phyloP scores from a whole-genome alignment of 2,329 filamentous ascomycete genomes.

The Biscogniauxia mediterranea region DNA sequence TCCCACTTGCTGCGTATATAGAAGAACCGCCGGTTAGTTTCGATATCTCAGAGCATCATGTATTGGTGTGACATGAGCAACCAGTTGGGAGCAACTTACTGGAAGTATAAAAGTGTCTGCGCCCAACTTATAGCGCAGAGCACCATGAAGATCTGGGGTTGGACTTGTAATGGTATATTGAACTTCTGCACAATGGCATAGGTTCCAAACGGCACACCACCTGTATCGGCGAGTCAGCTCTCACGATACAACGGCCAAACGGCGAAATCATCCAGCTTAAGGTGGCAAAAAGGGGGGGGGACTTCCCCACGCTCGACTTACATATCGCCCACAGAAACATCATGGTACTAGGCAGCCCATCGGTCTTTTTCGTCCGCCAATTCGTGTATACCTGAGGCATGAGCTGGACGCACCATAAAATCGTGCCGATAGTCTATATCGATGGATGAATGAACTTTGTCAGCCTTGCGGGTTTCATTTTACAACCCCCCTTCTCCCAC shows the following conservation, averaged over 20 bases:
- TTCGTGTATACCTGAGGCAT: slow-evolving; percentile 56
- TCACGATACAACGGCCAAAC: background rate
- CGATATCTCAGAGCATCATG: background rate
- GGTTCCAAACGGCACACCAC: slow-evolving; percentile 41
- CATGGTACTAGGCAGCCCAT: slow-evolving; percentile 59
- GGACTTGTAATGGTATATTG: slow-evolving; percentile 43
- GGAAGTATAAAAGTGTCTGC: slow-evolving; percentile 37
- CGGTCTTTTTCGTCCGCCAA: slow-evolving; percentile 58
- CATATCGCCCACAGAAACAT: slow-evolving; percentile 63
- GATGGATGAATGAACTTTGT: background rate
- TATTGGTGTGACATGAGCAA: background rate
- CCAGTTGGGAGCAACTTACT: slow-evolving; percentile 18
- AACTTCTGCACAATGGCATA: slow-evolving; percentile 42
- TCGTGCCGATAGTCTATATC: slow-evolving; percentile 32
- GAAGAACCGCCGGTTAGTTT: background rate
- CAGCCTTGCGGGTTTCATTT: slow-evolving; percentile 5
- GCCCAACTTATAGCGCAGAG: slow-evolving; percentile 40
- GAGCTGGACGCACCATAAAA: slow-evolving; percentile 42
- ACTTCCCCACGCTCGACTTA: slow-evolving; percentile 22
- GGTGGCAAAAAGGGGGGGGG: too few relatives aligned
- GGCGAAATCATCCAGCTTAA: background rate
- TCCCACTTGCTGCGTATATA: slow-evolving; percentile 41
- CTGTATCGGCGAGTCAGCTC: slow-evolving; percentile 16
- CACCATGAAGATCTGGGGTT: slow-evolving; percentile 40
- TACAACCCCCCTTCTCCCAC: too few relatives aligned